Percentiles rank a stretch among this genome's conserved stretches.
Evolutionary conservation across 2,329 filamentous ascomycete species (phyloP).

Genomic region (Chaetomium sp.): DNA sequence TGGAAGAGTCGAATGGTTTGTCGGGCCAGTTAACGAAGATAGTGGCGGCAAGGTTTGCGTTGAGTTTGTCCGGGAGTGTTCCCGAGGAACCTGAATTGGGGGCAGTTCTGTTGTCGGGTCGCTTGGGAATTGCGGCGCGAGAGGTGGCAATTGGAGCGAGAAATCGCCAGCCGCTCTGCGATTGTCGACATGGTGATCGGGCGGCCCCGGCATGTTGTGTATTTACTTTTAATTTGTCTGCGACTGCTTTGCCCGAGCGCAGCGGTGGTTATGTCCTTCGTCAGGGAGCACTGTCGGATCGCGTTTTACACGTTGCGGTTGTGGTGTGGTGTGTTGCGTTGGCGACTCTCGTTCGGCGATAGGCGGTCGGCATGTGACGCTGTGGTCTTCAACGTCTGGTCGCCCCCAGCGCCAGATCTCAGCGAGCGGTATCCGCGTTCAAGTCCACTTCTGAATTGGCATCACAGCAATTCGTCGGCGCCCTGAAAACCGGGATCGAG

Average conservation of each 20-base stretch:
- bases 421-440: constrained; percentile 14
- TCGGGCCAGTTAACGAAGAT: constrained; percentile 34
- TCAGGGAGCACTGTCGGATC: too few relatives aligned
- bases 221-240: background rate
- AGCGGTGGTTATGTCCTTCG: background rate
- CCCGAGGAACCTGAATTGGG: constrained; percentile 34
- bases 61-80: constrained; percentile 22
- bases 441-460: constrained; percentile 4
- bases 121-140: constrained; percentile 27
- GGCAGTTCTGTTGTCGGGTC: constrained; percentile 35
- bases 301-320: background rate
- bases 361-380: constrained; percentile 40
- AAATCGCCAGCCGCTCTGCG: background rate
- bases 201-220: background rate
- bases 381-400: constrained; percentile 28
- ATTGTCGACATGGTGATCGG: background rate
- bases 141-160: constrained; percentile 19
- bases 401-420: background rate
- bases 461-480: too few relatives aligned
- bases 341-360: constrained; percentile 15
- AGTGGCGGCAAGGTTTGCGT: constrained; percentile 36
- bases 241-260: background rate
- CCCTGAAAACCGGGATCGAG: too few relatives aligned
- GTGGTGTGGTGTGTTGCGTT: background rate
- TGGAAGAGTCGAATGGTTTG: constrained; percentile 20